Evolutionary conservation across 257 asterid species (phyloP).

Genomic region (Forsythia viridissima): DNA sequence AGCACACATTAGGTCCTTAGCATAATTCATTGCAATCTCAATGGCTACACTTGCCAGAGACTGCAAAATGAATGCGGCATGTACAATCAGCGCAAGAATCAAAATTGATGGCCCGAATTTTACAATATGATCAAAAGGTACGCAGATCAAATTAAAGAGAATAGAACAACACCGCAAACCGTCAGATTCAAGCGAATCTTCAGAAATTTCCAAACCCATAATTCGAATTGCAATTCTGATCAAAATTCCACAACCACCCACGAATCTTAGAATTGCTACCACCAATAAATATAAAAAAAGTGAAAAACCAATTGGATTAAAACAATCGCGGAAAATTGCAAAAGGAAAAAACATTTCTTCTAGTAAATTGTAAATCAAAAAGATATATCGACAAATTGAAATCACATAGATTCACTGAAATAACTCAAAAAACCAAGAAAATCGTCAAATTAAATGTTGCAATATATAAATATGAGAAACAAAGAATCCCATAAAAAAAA

Average conservation of each 20-base stretch:
- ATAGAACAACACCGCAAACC: neutral
- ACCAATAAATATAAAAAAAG: slow-evolving; percentile 1
- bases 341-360: neutral
- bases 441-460: slow-evolving; percentile 7
- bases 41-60: slow-evolving; percentile 3
- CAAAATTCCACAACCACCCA: neutral
- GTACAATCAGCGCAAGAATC: slow-evolving; percentile 4
- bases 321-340: neutral
- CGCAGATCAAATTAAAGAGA: neutral
- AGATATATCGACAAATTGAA: slow-evolving; percentile 9
- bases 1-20: slow-evolving; percentile 25
- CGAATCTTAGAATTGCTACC: neutral
- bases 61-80: slow-evolving; percentile 5
- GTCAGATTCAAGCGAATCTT: slow-evolving; percentile 8
- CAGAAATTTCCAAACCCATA: neutral
- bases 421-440: slow-evolving; percentile 4
- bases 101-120: slow-evolving; percentile 6
- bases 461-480: slow-evolving; percentile 7
- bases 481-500: slow-evolving; percentile 30
- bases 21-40: slow-evolving; percentile 17
- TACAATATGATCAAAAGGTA: neutral
- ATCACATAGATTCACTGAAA: slow-evolving; percentile 25
- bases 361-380: neutral
- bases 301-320: neutral
- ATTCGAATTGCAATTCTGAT: slow-evolving; percentile 22